A percentile compares a stretch with the other conserved stretches of the same genome.
Evolutionary conservation across 2,329 filamentous ascomycete species (phyloP).

Genomic region (Colletotrichum sp.): DNA sequence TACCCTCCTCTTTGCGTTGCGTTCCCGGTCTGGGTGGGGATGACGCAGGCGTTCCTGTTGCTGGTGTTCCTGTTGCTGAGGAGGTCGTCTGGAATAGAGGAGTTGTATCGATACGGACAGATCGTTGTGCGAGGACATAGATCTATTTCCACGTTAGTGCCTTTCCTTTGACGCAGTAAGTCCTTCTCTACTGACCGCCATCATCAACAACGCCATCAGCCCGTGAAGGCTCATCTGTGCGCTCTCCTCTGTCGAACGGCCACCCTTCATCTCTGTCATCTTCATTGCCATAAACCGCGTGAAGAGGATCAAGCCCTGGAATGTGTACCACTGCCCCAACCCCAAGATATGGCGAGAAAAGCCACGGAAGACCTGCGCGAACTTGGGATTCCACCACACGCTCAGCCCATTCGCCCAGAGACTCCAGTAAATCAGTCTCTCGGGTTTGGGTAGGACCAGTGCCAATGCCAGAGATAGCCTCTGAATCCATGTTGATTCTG

Average conservation of each 20-base stretch:
- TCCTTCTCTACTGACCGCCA: conserved; percentile 50
- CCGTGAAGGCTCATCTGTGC: conserved; percentile 58
- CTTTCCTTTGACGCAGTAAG: not conserved
- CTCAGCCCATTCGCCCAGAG: conserved; percentile 55
- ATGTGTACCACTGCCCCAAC: conserved; percentile 68
- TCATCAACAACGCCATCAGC: conserved; percentile 56
- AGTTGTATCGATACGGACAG: conserved; percentile 61
- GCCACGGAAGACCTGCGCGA: conserved; percentile 64
- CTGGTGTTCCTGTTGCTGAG: conserved; percentile 22
- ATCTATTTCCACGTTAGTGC: conserved; percentile 40
- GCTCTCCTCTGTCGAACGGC: conserved; percentile 39
- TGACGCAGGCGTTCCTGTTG: conserved; percentile 25
- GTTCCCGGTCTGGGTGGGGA: conserved; percentile 23
- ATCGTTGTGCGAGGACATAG: conserved; percentile 45
- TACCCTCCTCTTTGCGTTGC: conserved; percentile 31
- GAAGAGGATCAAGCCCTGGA: conserved; percentile 64
- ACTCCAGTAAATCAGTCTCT: conserved; percentile 49
- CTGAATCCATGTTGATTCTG: not conserved
- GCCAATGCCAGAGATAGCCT: conserved; percentile 28
- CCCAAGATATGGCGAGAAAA: conserved; percentile 65
- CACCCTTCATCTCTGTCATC: conserved; percentile 43
- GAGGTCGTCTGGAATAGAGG: conserved; percentile 52
- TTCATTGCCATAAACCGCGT: conserved; percentile 57
- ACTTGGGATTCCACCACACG: conserved; percentile 73
- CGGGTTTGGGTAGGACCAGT: conserved; percentile 35